A percentile compares a stretch with the other conserved stretches of the same genome.
Evolutionary conservation across 2,329 filamentous ascomycete species (phyloP).

Genomic region (Alternaria metachromatica): DNA sequence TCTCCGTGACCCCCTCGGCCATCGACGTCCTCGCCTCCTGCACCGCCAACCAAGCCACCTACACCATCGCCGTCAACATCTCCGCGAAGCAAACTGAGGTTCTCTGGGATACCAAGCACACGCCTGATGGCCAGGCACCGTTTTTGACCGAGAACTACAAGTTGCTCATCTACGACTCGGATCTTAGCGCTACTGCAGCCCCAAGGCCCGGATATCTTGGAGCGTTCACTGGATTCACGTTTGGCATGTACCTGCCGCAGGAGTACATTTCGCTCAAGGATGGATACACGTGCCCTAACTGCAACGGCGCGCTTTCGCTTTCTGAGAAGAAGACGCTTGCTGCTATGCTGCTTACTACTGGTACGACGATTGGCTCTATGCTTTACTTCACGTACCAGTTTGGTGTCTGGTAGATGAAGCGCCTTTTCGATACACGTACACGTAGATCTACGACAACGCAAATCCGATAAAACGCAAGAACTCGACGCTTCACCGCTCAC

Average conservation of each 20-base stretch:
- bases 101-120: conserved; percentile 64
- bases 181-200: conserved; percentile 58
- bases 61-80: conserved; percentile 68
- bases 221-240: conserved; percentile 59
- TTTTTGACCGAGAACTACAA: conserved; percentile 68
- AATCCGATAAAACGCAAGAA: neutral
- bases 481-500: conserved; percentile 8
- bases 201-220: conserved; percentile 63
- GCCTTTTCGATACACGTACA: neutral
- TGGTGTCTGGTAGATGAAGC: conserved; percentile 46
- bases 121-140: conserved; percentile 44
- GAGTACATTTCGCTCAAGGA: conserved; percentile 57
- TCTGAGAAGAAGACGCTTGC: conserved; percentile 63
- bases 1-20: conserved; percentile 63
- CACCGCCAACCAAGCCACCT: conserved; percentile 63
- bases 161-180: conserved; percentile 66
- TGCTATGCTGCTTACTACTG: conserved; percentile 62
- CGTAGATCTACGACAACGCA: neutral
- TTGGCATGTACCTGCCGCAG: conserved; percentile 69
- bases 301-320: conserved; percentile 59
- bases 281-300: conserved; percentile 62
- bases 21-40: conserved; percentile 69
- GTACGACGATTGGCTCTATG: conserved; percentile 65
- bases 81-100: conserved; percentile 60
- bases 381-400: conserved; percentile 58